A percentile compares a stretch with the other conserved stretches of the same genome.
Conservation (phyloP, 352 stramenopile genomes). For the Plasmopara muralis region DNA sequence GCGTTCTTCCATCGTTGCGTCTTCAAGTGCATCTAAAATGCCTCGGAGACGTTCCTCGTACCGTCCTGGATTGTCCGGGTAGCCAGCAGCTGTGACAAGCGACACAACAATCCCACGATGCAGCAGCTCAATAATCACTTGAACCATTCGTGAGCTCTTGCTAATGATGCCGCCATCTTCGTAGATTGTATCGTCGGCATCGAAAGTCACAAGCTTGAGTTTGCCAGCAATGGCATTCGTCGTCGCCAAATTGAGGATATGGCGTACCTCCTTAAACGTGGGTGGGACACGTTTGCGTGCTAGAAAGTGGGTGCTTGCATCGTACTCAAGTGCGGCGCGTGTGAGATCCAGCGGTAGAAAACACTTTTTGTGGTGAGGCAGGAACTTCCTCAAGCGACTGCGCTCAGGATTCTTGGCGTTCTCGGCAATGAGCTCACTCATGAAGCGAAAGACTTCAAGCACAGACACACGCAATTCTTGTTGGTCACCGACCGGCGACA, state of each 20-base stretch:
- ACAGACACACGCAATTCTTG: slow-evolving; percentile 55
- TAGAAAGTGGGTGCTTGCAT: slow-evolving; percentile 62
- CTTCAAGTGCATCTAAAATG: slow-evolving; percentile 59
- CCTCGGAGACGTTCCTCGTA: slow-evolving; percentile 75
- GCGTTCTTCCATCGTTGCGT: slow-evolving; percentile 47
- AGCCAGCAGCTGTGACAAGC: slow-evolving; percentile 77
- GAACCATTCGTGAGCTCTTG: slow-evolving; percentile 59
- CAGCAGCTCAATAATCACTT: slow-evolving; percentile 61
- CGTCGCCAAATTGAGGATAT: slow-evolving; percentile 79
- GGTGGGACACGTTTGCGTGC: slow-evolving; percentile 72
- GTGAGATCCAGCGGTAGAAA: slow-evolving; percentile 71
- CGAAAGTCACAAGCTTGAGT: slow-evolving; percentile 80
- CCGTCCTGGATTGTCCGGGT: slow-evolving; percentile 49
- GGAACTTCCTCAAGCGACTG: slow-evolving; percentile 53
- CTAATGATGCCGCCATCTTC: slow-evolving; percentile 73
- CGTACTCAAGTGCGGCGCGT: slow-evolving; percentile 57
- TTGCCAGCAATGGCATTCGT: slow-evolving; percentile 63
- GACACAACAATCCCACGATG: slow-evolving; percentile 67
- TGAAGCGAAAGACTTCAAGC: slow-evolving; percentile 60
- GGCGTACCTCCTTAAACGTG: slow-evolving; percentile 81
- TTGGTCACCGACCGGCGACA: slow-evolving; percentile 52
- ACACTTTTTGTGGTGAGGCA: slow-evolving; percentile 58
- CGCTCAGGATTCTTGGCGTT: slow-evolving; percentile 36
- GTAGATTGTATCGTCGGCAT: slow-evolving; percentile 86
- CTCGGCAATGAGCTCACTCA: slow-evolving; percentile 73